Evolutionary conservation across 495 filamentous ascomycete genomes (phyloP).

Genomic region (Extremus antarcticus): DNA sequence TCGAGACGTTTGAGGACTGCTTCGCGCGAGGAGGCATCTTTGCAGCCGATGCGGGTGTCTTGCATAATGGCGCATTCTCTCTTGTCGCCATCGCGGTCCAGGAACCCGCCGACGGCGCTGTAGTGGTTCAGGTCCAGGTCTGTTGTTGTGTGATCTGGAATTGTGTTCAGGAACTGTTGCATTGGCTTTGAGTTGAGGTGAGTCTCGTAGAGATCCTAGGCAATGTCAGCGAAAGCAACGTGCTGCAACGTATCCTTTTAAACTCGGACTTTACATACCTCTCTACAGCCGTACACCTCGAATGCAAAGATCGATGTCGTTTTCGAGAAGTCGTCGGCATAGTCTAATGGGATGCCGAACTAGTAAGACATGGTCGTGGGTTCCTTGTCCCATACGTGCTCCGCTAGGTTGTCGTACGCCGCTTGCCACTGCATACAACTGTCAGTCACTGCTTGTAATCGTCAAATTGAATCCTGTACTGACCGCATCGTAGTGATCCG

Average conservation of each 20-base stretch:
- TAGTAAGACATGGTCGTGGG: background rate
- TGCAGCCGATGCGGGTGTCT: background rate
- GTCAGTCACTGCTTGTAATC: background rate
- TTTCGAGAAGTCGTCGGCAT: background rate
- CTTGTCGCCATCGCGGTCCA: background rate
- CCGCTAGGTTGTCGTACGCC: background rate
- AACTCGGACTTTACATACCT: background rate
- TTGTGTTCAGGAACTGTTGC: background rate
- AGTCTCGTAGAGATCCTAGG: background rate
- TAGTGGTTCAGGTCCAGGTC: conserved; percentile 1
- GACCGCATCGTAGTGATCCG: background rate
- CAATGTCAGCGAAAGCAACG: background rate
- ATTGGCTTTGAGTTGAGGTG: background rate
- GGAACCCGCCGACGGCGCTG: background rate
- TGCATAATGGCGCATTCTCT: background rate
- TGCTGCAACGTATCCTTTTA: background rate
- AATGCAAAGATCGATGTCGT: background rate
- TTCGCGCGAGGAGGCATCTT: background rate
- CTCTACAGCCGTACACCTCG: background rate
- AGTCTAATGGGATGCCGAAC: background rate
- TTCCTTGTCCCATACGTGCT: background rate
- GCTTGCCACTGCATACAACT: background rate
- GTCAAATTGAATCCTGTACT: too few species aligned
- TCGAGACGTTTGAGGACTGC: background rate
- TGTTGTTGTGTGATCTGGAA: background rate